Percentiles rank a stretch among this genome's conserved stretches.
phyloP scores from a whole-genome alignment of 805 yeast species.

The Deakozyma indianensis region DNA sequence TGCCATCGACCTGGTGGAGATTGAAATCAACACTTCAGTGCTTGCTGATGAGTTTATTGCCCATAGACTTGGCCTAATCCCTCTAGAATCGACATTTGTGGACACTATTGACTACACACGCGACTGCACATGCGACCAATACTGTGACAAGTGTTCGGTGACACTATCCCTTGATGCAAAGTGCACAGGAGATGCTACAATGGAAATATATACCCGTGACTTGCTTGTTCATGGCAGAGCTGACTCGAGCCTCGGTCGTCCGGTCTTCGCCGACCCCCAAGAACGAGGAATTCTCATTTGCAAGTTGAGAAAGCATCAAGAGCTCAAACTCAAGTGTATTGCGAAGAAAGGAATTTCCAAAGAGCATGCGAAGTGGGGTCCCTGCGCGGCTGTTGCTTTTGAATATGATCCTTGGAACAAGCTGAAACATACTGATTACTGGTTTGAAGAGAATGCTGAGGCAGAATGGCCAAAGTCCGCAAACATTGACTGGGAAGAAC shows the following conservation, averaged over 20 bases:
- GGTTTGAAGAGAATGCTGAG: constrained; percentile 86
- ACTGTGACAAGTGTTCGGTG: constrained; percentile 91
- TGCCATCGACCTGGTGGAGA: constrained; percentile 94
- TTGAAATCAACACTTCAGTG: constrained; percentile 84
- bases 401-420: constrained; percentile 99
- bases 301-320: constrained; percentile 85
- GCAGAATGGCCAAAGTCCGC: constrained; percentile 87
- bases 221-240: constrained; percentile 33
- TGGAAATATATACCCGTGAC: constrained; percentile 84
- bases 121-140: constrained; percentile 96
- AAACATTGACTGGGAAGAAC: constrained; percentile 93
- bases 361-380: constrained; percentile 98
- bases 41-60: constrained; percentile 94
- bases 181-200: constrained; percentile 76
- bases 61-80: constrained; percentile 86
- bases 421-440: constrained; percentile 84
- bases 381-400: constrained; percentile 88
- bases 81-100: constrained; percentile 71
- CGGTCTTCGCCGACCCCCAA: constrained; percentile 66
- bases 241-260: constrained; percentile 50
- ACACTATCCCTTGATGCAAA: constrained; percentile 74
- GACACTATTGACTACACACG: constrained; percentile 76
- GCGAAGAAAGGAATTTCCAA: constrained; percentile 96
- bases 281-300: constrained; percentile 81
- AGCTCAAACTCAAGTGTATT: constrained; percentile 73